Evolutionary conservation across 768 basidiomycete species (phyloP), one percentile per base, ranked within the genome.

Genomic region (Amanita jacksonii): DNA sequence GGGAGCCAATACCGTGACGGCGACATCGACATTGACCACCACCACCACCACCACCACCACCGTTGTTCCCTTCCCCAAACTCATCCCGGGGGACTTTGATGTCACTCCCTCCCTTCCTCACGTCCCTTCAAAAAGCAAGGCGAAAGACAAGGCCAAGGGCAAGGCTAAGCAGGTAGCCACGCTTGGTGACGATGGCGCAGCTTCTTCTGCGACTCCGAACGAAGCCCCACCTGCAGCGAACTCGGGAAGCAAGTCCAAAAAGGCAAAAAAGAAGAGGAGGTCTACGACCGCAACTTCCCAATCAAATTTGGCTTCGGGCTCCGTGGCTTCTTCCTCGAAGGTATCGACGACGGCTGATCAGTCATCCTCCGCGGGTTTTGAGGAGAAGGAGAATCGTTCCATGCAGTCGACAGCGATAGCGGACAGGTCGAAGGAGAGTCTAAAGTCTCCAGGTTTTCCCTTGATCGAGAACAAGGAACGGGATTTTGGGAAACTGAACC

Each of bases 71-170:
- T 63, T 63, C 50, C 62, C 69, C 10, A 48, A 61, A 4, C 61
- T 62, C 40, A 58, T 76, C 16, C 74, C 76, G 4, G 74, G 75
- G 4, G 62, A 61, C 32, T 72, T 76, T 52, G 68, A 70, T 37
- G 37, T 52, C 16, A 20, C 49, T 5, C 31, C 41, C 27, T 6
- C 27, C 12, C 7, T 12, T 12, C 7, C 27, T 6, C 6, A 12
- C 27, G 12, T 28, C 6, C 12, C 27, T 28, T 28, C 27, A 6
- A 28, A 28, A 28, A 12, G 27, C 6, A 28, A 28, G 27, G 27
- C 12, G 7, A 28, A 28, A 28, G 27, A 28, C 27, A 28, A 28
- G 27, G 27, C 7, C 27, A 28, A 28, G 27, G 27, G 27, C 27
- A 28, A 28, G 12, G 16, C 27, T 6, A 28, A 28, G 27, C 27